Evolutionary conservation across 164 flowering plant species (phyloP).

Genomic region (Tetracentron sinense): DNA sequence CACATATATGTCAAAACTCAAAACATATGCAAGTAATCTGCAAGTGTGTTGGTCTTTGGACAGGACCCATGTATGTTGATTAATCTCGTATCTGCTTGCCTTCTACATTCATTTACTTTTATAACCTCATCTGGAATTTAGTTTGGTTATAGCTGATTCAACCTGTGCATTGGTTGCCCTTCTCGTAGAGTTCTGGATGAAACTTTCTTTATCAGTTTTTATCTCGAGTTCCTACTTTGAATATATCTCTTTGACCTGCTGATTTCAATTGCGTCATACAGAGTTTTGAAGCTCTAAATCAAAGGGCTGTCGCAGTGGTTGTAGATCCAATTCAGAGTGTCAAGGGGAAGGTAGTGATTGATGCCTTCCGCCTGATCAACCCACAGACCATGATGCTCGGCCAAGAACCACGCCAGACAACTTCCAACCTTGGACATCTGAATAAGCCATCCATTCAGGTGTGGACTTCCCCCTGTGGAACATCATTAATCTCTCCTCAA

Average conservation of each 20-base stretch:
- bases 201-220: no score
- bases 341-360: slow-evolving; percentile 95
- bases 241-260: background rate
- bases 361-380: slow-evolving; percentile 90
- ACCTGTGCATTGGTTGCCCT: no score
- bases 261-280: slow-evolving; percentile 27
- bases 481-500: background rate
- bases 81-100: no score
- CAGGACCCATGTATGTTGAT: no score
- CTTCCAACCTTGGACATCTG: slow-evolving; percentile 70
- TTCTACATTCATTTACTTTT: no score
- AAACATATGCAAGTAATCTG: no score
- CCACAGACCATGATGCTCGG: slow-evolving; percentile 96
- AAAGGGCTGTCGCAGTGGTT: slow-evolving; percentile 82
- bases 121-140: no score
- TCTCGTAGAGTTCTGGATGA: no score
- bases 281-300: slow-evolving; percentile 94
- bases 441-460: slow-evolving; percentile 40
- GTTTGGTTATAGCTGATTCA: no score
- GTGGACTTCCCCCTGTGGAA: background rate
- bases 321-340: slow-evolving; percentile 96
- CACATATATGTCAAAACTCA: no score
- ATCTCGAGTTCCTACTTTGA: background rate
- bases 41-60: no score
- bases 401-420: slow-evolving; percentile 95